phyloP scores from a whole-genome alignment of 2,329 filamentous ascomycete genomes.

The Xylariaceae sp. region DNA sequence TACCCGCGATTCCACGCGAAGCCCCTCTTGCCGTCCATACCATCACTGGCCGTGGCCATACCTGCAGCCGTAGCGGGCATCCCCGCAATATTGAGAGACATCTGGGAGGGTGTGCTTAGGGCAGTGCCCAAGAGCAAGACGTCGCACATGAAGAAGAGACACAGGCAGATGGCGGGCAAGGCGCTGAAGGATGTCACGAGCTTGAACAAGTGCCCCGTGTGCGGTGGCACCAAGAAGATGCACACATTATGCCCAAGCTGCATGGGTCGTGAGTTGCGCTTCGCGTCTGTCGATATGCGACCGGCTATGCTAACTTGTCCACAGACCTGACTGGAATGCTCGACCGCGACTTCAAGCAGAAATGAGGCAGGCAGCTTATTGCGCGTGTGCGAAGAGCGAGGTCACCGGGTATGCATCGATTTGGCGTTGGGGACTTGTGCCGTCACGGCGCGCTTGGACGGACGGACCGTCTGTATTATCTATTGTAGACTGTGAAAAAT shows the following conservation, averaged over 20 bases:
- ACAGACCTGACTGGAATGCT: constrained; percentile 17
- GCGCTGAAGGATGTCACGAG: constrained; percentile 83
- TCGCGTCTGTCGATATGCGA: neutral
- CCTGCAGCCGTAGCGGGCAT: constrained; percentile 56
- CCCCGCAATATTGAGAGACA: constrained; percentile 64
- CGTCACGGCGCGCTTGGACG: constrained; percentile 1
- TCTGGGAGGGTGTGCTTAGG: constrained; percentile 88
- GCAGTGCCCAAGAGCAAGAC: constrained; percentile 99
- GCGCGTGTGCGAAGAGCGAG: neutral
- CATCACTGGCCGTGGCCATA: constrained; percentile 48
- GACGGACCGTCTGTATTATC: constrained; percentile 6
- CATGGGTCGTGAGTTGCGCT: constrained; percentile 59
- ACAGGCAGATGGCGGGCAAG: constrained; percentile 92
- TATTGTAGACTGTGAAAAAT: constrained; percentile 7
- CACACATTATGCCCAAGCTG: constrained; percentile 86
- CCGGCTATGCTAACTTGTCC: neutral
- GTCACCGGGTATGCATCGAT: constrained; percentile 9
- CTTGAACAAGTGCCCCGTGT: constrained; percentile 82
- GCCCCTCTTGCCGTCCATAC: constrained; percentile 37
- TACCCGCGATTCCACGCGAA: constrained; percentile 32
- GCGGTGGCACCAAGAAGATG: constrained; percentile 78
- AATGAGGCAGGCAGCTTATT: constrained; percentile 5
- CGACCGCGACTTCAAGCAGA: constrained; percentile 13
- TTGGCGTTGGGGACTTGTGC: constrained; percentile 9
- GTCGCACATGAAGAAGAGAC: constrained; percentile 89